Percentiles rank a stretch among this genome's conserved stretches.
Conservation (phyloP, 2,329 filamentous ascomycete species). For the Fusarium succisae region DNA sequence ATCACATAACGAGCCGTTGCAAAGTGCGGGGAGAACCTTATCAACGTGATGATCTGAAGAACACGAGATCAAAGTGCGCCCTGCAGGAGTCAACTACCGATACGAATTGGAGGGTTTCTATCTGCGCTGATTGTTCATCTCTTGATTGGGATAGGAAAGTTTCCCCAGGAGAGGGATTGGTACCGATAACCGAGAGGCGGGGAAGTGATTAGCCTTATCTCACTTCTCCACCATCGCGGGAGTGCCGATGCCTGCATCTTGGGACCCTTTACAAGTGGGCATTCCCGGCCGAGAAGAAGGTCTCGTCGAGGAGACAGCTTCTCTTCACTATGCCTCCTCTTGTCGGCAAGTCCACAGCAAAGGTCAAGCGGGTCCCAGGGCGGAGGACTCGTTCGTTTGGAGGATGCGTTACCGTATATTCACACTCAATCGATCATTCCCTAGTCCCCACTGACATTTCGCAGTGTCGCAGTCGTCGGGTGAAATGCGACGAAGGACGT, state of each 20-base stretch:
- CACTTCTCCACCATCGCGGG: neutral
- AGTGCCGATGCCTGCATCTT: neutral
- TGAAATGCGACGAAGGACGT: constrained; percentile 29
- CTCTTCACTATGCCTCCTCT: neutral
- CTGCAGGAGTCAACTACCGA: neutral
- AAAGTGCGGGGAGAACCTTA: neutral
- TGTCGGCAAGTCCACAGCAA: neutral
- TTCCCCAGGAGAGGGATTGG: neutral
- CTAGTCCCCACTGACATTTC: neutral
- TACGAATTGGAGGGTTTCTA: neutral
- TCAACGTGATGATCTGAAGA: neutral
- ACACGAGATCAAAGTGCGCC: neutral
- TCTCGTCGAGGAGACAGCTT: neutral
- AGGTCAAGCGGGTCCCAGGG: neutral
- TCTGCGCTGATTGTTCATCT: no score
- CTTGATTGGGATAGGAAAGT: constrained; percentile 10
- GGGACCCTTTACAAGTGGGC: neutral
- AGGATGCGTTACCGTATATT: constrained; percentile 22
- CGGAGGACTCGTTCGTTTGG: constrained; percentile 25
- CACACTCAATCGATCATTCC: fast-evolving
- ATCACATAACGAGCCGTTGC: neutral
- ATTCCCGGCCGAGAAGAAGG: neutral
- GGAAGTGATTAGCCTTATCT: constrained; percentile 8
- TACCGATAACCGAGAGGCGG: constrained; percentile 14
- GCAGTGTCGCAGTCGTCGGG: constrained; percentile 27